Conservation (phyloP, 331 rosid species). For the Erythrophleum ivorense region DNA sequence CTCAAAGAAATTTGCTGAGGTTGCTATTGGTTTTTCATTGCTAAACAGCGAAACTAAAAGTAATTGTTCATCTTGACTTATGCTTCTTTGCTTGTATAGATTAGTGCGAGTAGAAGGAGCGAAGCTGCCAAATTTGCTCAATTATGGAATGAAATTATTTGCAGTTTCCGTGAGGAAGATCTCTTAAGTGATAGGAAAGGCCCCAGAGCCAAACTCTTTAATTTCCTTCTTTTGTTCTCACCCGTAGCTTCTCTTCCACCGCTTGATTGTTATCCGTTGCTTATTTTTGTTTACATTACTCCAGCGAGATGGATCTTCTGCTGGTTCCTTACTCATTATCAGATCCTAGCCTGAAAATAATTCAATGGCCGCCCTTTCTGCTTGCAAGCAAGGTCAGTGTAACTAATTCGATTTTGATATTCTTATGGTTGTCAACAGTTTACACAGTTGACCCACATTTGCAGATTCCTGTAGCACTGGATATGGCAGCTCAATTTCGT, state of each 20-base stretch:
- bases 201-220: conserved; percentile 40
- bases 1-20: conserved; percentile 85
- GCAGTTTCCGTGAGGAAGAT: conserved; percentile 99
- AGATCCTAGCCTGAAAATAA: conserved; percentile 82
- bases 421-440: conserved; percentile 31
- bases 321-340: conserved; percentile 96
- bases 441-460: conserved; percentile 45
- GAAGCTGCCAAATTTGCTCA: conserved; percentile 99
- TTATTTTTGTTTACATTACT: conserved; percentile 43
- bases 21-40: conserved; percentile 41
- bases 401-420: conserved; percentile 31
- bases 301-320: conserved; percentile 97
- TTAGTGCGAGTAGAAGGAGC: conserved; percentile 82
- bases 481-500: conserved; percentile 95
- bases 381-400: conserved; percentile 93
- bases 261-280: conserved; percentile 35
- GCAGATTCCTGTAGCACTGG: conserved; percentile 92
- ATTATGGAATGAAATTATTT: conserved; percentile 94
- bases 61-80: conserved; percentile 26
- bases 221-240: conserved; percentile 16
- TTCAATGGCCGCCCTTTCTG: conserved; percentile 98
- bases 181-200: conserved; percentile 88
- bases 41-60: conserved; percentile 35
- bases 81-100: conserved; percentile 52
- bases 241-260: conserved; percentile 39